phyloP scores from a whole-genome alignment of 1,284 basidiomycete genomes.

The Polyporus tsugae region DNA sequence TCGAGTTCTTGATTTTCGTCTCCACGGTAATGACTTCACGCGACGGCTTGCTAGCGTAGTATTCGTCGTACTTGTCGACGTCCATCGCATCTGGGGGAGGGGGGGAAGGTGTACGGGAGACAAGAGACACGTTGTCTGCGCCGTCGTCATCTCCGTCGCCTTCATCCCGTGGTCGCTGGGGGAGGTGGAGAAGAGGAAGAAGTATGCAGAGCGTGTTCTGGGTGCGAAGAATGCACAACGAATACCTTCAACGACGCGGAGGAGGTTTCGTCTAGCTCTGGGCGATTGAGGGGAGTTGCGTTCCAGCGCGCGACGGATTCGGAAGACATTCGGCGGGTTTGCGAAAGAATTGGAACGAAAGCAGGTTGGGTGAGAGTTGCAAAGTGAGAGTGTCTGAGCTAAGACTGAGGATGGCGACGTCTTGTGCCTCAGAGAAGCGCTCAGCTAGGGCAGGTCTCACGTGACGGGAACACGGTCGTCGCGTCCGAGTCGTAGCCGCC shows the following conservation, averaged over 20 bases:
- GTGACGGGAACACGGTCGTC: conserved; percentile 32
- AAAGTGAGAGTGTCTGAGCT: not conserved
- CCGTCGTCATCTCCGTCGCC: conserved; percentile 47
- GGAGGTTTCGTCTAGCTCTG: conserved; percentile 39
- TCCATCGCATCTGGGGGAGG: conserved; percentile 56
- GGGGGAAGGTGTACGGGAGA: conserved; percentile 75
- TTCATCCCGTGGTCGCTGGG: conserved; percentile 63
- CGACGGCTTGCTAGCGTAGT: conserved; percentile 51
- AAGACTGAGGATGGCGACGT: not conserved
- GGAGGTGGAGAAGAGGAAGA: conserved; percentile 40
- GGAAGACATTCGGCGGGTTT: conserved; percentile 58
- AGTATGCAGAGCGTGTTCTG: conserved; percentile 43
- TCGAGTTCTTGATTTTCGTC: conserved; percentile 77
- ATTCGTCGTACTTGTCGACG: conserved; percentile 76
- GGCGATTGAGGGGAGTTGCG: conserved; percentile 61
- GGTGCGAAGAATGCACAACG: conserved; percentile 55
- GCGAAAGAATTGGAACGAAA: not conserved
- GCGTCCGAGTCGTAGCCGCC: too few species aligned
- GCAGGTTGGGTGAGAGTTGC: not conserved
- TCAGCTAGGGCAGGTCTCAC: conserved; percentile 5
- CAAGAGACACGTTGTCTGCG: conserved; percentile 72
- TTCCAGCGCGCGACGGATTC: conserved; percentile 75
- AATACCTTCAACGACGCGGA: conserved; percentile 68
- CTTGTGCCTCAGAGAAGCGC: not conserved
- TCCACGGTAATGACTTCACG: conserved; percentile 78